Conservation (phyloP, 257 asterid genomes). For the Marsdenia floribunda region DNA sequence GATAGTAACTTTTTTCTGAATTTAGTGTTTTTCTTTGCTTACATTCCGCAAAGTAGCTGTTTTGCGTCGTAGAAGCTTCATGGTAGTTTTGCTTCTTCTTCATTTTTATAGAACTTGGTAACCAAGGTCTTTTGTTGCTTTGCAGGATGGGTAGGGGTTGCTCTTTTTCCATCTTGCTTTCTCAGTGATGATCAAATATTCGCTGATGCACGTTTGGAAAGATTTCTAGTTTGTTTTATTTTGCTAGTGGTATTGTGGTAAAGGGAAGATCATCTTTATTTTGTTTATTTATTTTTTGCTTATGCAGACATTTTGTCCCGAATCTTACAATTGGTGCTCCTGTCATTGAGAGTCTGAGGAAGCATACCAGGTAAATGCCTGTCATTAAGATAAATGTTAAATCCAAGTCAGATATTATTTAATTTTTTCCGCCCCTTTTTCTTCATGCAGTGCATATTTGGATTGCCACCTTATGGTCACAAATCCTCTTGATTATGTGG, state of each 20-base stretch:
- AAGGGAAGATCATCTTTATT: constrained; percentile 10
- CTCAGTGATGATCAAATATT: not conserved
- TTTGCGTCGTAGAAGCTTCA: not conserved
- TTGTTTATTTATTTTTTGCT: constrained; percentile 6
- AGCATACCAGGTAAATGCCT: constrained; percentile 61
- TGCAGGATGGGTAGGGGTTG: constrained; percentile 85
- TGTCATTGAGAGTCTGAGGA: constrained; percentile 78
- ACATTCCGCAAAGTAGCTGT: not conserved
- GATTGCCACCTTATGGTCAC: constrained; percentile 98
- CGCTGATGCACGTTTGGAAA: constrained; percentile 11
- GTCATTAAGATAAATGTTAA: not conserved
- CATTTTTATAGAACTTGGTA: not conserved
- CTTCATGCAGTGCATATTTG: constrained; percentile 62
- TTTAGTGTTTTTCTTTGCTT: not conserved
- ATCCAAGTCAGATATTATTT: not conserved
- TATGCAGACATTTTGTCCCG: constrained; percentile 81
- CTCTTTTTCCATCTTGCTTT: not conserved
- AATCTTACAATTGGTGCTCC: constrained; percentile 94
- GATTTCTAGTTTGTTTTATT: not conserved
- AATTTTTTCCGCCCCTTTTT: not conserved
- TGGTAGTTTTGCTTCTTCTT: not conserved
- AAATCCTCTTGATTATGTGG: constrained; percentile 87
- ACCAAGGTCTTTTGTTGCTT: constrained; percentile 6
- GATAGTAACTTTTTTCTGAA: not conserved
- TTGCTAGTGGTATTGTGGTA: not conserved